phyloP scores from a whole-genome alignment of 2,329 filamentous ascomycete genomes.

The Venturia carpophila region DNA sequence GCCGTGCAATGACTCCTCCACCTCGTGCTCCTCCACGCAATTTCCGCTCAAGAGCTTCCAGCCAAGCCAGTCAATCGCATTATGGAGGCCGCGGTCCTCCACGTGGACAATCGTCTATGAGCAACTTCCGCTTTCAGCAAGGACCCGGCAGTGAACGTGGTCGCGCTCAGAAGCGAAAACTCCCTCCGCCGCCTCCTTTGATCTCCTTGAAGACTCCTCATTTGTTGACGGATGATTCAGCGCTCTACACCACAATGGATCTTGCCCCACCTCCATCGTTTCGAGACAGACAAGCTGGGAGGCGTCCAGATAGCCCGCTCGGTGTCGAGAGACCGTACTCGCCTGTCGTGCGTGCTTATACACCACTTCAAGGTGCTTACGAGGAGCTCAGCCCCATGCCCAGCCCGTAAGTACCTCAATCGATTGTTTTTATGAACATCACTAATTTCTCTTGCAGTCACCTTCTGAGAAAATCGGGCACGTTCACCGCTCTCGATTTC shows the following conservation, averaged over 20 bases:
- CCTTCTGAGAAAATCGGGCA: slow-evolving; percentile 65
- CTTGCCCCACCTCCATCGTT: slow-evolving; percentile 68
- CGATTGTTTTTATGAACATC: neutral
- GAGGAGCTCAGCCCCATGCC: slow-evolving; percentile 81
- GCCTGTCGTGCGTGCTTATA: slow-evolving; percentile 62
- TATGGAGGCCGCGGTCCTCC: slow-evolving; percentile 23
- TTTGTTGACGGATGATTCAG: slow-evolving; percentile 72
- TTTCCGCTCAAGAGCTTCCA: slow-evolving; percentile 31
- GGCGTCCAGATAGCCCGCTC: slow-evolving; percentile 50
- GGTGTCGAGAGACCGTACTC: slow-evolving; percentile 60
- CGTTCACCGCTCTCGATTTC: slow-evolving; percentile 74
- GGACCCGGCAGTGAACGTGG: slow-evolving; percentile 16
- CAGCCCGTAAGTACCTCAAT: slow-evolving; percentile 65
- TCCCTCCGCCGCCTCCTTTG: slow-evolving; percentile 67
- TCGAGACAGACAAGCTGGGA: slow-evolving; percentile 60
- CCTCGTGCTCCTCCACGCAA: slow-evolving; percentile 58
- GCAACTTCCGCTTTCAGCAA: slow-evolving; percentile 23
- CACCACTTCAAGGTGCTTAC: slow-evolving; percentile 74
- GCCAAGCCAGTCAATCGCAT: slow-evolving; percentile 9
- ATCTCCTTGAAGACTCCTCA: slow-evolving; percentile 75
- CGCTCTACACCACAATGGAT: slow-evolving; percentile 60
- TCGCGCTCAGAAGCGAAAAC: slow-evolving; percentile 37
- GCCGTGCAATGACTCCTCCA: slow-evolving; percentile 93
- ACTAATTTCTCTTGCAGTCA: slow-evolving; percentile 42
- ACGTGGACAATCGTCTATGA: slow-evolving; percentile 37